Evolutionary conservation across 148 eudicot genomes (phyloP), one percentile per base, ranked within the genome.

Genomic region (Vaccinium vitisidaea): DNA sequence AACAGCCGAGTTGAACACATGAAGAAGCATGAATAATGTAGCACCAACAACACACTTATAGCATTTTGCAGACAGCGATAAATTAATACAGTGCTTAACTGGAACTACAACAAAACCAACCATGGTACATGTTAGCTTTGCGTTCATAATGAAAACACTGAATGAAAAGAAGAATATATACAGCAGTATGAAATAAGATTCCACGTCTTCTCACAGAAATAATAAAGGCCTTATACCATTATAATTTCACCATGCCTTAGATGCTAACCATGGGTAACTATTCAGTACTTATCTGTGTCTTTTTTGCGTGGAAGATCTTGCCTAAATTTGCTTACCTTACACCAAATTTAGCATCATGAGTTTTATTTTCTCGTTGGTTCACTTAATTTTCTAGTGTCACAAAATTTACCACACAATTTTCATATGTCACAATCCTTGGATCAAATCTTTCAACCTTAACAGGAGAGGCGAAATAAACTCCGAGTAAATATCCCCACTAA

Each of bases 311-410:
- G 21, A 48, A 76, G 25, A 13, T 19, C 25, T 75, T 75, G 53
- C 30, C 53, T 75, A 75, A 74, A 65, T 65, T 65, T 65, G 13
- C 71, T 76, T 10, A 11, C 56, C 54, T 75, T 75, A 48, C 1
- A 48, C 79, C 53, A 75, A 75, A 48, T 75, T 75, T 75, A 43
- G 79, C 25, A 8, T 30, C 54, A 75, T n/a, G 14, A 77, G 18
- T 21, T 21, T 77, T 23, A 49, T 50, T 12, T 49, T 48, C 56
- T 77, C 0, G 2, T 43, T 74, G 46, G 61, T 16, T 27, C 25
- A 14, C 14, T 54, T 25, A 4, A 7, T 52, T 52, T 25, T 8
- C 8, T 46, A 16, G 9, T 15, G 18, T 18, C 27, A 30, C 0
- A 79, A 14, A 53, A 8, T 54, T 54, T 30, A 80, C 46, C 30